Base-by-base conservation (phyloP, 2,329 filamentous ascomycete species). In the Fusarium vanettenii region DNA sequence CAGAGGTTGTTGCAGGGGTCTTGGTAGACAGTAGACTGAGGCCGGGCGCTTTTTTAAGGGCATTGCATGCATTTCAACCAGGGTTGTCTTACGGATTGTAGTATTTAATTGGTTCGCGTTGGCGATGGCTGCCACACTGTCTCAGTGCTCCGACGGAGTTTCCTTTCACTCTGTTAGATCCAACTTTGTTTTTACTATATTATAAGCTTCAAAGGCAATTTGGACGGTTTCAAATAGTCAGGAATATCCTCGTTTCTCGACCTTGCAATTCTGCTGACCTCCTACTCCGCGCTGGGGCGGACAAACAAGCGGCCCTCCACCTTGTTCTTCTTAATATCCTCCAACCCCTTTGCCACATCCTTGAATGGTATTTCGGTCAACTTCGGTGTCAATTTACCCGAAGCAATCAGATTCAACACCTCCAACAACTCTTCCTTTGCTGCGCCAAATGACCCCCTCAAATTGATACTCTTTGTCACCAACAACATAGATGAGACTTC, bases 361-460 rank as follows among this genome's bases (percentile, higher is more conserved):
- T 57, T 61, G n/a, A 70, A 70, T 14, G 64, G 55, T 48, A 70
- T 67, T 25, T 70, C 64, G 3, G 60, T 64, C 22, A 64, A 29
- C 52, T 64, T 63, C 5, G 64, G 68, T 11, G 55, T 50, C 13
- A 70, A 27, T 13, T 70, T 64, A 8, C 68, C 37, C 16, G 37
- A 48, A 16, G 48, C 60, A 48, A 70, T 67, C 35, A 70, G 37
- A 8, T 41, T 48, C 20, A 70, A 27, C 35, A 70, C 60, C 29
- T 67, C 35, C 33, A 60, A 18, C 10, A 67, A 20, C 41, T 70
- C 68, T 41, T 60, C 64, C 52, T 67, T 67, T 59, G 52, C 25
- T 25, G 68, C 25, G 5, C 68, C 65, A 27, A 67, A 64, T 31
- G 64, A 70, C 2, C 64, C 68, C 55, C 50, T 70, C 5, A 70